Percentiles rank a stretch among this genome's conserved stretches.
Conservation (phyloP, 192 early-diverging fungal genomes). For the Radiomyces spectabilis region DNA sequence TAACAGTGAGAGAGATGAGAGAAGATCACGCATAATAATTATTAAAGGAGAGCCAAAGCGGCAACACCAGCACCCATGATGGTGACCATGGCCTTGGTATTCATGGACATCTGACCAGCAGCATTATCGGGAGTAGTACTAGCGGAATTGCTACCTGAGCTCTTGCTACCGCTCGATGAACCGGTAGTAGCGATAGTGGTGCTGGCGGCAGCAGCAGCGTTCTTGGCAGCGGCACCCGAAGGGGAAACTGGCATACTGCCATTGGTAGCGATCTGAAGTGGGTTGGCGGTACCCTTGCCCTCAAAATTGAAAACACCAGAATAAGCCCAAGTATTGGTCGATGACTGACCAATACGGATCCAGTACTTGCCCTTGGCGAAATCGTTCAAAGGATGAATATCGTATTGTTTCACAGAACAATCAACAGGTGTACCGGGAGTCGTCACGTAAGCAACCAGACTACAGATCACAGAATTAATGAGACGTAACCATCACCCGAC, state of each 20-base stretch:
- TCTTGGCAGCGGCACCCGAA: background rate
- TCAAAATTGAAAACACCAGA: constrained; percentile 24
- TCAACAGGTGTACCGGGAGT: constrained; percentile 6
- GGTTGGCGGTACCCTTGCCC: constrained; percentile 14
- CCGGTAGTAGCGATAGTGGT: constrained; percentile 1
- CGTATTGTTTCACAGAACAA: constrained; percentile 10
- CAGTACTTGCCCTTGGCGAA: constrained; percentile 20
- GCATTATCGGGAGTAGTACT: background rate
- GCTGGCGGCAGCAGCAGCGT: background rate
- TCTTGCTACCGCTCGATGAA: no score
- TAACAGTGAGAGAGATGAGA: background rate
- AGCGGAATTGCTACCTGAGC: background rate
- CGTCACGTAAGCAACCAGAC: constrained; percentile 22
- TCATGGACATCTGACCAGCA: background rate
- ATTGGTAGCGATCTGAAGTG: constrained; percentile 13
- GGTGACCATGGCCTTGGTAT: background rate
- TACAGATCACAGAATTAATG: background rate
- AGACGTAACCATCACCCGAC: background rate
- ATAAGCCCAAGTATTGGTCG: constrained; percentile 15
- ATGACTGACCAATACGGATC: constrained; percentile 24
- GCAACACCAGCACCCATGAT: constrained; percentile 10
- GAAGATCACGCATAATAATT: background rate
- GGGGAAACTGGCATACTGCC: background rate
- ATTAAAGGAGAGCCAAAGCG: constrained; percentile 12
- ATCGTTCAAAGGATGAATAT: constrained; percentile 17